Conservation (phyloP, 1,284 basidiomycete genomes). For the Malassezia globosa region DNA sequence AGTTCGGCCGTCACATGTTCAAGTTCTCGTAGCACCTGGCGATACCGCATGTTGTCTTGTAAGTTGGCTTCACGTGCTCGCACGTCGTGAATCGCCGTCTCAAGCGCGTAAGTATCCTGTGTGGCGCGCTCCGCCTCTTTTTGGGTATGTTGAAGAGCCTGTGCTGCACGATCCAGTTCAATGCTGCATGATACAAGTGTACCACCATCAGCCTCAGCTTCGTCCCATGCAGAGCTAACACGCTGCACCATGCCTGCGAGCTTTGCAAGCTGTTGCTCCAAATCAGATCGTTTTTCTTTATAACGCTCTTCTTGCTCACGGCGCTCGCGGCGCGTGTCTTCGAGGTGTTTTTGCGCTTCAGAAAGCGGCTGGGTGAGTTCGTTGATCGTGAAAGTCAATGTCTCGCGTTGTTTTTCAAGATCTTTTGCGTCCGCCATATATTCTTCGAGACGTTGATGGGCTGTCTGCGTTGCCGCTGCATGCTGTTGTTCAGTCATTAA, state of each 20-base stretch:
- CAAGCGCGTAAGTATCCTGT: conserved; percentile 27
- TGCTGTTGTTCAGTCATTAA: not conserved
- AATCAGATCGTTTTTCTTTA: not conserved
- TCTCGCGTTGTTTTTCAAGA: not conserved
- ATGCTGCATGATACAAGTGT: conserved; percentile 49
- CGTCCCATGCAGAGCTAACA: not conserved
- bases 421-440: conserved; percentile 69
- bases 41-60: conserved; percentile 71
- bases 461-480: not conserved
- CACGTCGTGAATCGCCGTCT: conserved; percentile 46
- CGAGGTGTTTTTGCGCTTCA: conserved; percentile 49
- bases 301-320: not conserved
- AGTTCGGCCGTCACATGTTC: conserved; percentile 62
- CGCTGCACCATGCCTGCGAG: not conserved
- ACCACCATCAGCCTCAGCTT: conserved; percentile 49
- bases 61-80: conserved; percentile 55
- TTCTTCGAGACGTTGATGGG: conserved; percentile 22
- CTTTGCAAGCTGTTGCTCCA: not conserved
- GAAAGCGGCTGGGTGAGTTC: not conserved
- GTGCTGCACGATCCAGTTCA: conserved; percentile 22
- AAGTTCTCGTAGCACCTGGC: conserved; percentile 62
- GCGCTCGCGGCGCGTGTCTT: conserved; percentile 52
- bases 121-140: conserved; percentile 27
- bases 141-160: no score
- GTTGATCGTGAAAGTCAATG: not conserved